Conservation (phyloP, 176 grass and related monocot species). For the Alloteropsis semialata region DNA sequence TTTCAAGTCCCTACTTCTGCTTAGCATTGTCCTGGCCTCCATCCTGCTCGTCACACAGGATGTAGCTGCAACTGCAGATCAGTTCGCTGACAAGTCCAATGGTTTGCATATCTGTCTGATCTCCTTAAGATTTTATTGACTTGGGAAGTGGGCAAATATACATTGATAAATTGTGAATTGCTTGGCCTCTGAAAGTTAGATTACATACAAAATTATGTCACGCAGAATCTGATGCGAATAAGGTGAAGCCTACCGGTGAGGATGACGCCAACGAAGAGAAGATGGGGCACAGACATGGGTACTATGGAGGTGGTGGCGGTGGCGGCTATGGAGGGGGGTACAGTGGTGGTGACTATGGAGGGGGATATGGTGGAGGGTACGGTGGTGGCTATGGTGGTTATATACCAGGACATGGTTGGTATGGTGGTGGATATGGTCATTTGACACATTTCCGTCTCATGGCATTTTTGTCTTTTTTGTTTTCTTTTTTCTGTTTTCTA, state of each 20-base stretch:
- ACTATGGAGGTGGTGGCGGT: no score
- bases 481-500: no score
- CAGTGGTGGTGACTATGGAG: not conserved
- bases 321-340: not conserved
- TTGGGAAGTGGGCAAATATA: not conserved
- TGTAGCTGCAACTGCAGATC: not conserved
- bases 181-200: not conserved
- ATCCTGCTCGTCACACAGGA: not conserved
- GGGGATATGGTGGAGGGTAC: not conserved
- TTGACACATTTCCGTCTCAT: no score
- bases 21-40: not conserved
- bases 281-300: not conserved
- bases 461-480: no score
- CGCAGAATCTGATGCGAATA: conserved; percentile 6
- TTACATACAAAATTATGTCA: not conserved
- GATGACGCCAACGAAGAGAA: not conserved
- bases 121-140: not conserved
- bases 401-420: not conserved
- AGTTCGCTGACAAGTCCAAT: not conserved
- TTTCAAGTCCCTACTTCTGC: not conserved
- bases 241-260: not conserved
- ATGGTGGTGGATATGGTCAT: not conserved
- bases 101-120: not conserved
- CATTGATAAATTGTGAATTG: not conserved
- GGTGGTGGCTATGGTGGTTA: not conserved